These are phyloP conservation scores for Pythium dissotocum DNA, from an alignment of 352 stramenopile species.

Conservation along the genomic window DNA sequence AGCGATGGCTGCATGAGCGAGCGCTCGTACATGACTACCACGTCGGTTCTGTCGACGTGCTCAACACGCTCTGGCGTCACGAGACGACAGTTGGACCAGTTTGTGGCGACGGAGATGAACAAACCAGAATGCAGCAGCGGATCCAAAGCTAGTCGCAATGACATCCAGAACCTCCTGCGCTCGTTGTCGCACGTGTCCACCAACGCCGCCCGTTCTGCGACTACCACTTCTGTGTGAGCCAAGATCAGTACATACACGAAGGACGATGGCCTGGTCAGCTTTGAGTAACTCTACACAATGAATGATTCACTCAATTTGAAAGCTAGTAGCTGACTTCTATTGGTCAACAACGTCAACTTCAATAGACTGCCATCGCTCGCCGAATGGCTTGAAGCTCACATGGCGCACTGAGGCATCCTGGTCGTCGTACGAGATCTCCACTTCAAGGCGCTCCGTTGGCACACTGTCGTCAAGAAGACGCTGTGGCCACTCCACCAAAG, in stretches of 20 bases:
- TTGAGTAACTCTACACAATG: too few relatives aligned
- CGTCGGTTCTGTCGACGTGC: slow-evolving; percentile 42
- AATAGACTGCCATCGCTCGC: slow-evolving; percentile 40
- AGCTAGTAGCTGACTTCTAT: too few relatives aligned
- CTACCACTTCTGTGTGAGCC: slow-evolving; percentile 6
- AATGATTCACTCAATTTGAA: too few relatives aligned
- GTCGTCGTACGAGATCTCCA: slow-evolving; percentile 58
- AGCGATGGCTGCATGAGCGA: slow-evolving; percentile 44
- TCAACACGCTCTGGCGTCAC: slow-evolving; percentile 59
- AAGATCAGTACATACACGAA: background rate
- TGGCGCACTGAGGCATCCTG: slow-evolving; percentile 35
- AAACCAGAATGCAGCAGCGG: slow-evolving; percentile 16
- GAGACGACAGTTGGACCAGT: slow-evolving; percentile 51
- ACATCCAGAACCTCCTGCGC: slow-evolving; percentile 44
- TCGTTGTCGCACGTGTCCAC: slow-evolving; percentile 34
- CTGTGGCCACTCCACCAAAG: slow-evolving; percentile 74
- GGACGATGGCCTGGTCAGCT: too few relatives aligned
- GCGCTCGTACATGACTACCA: slow-evolving; percentile 44
- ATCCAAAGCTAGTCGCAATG: slow-evolving; percentile 42
- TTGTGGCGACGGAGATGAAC: slow-evolving; percentile 43
- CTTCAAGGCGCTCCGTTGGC: slow-evolving; percentile 51
- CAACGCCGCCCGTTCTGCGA: slow-evolving; percentile 15
- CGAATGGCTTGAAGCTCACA: slow-evolving; percentile 44
- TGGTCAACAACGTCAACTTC: slow-evolving; percentile 2
- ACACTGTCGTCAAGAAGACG: slow-evolving; percentile 46